A percentile compares a stretch with the other conserved stretches of the same genome.
Conservation (phyloP, 2,329 filamentous ascomycete species). For the Aspergillus unguis region DNA sequence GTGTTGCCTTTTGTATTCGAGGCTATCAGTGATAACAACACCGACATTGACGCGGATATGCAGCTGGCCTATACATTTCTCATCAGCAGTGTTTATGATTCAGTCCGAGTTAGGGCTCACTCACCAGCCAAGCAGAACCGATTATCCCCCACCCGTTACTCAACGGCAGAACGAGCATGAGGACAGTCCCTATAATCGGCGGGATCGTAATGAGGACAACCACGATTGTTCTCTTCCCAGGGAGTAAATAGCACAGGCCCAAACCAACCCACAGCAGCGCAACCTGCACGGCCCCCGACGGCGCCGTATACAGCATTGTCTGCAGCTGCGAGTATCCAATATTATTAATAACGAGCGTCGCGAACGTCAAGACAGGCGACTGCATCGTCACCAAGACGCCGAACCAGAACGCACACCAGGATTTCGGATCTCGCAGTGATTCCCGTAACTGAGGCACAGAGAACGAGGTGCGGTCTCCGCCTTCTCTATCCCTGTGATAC, state of each 20-base stretch:
- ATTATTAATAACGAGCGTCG: slow-evolving; percentile 48
- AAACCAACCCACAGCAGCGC: background rate
- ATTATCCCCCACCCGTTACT: slow-evolving; percentile 50
- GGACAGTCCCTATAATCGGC: slow-evolving; percentile 45
- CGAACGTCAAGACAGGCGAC: slow-evolving; percentile 49
- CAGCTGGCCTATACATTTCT: slow-evolving; percentile 18
- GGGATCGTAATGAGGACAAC: slow-evolving; percentile 13
- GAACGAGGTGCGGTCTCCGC: slow-evolving; percentile 46
- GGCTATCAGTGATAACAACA: slow-evolving; percentile 45
- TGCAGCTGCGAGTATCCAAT: slow-evolving; percentile 4
- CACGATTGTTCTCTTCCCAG: background rate
- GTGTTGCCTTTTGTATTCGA: slow-evolving; percentile 54
- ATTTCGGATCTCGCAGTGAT: slow-evolving; percentile 43
- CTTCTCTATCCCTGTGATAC: slow-evolving; percentile 36
- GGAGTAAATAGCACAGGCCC: background rate
- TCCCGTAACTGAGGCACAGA: slow-evolving; percentile 45
- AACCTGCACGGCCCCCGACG: slow-evolving; percentile 1
- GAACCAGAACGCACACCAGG: slow-evolving; percentile 47
- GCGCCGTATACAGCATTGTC: slow-evolving; percentile 5
- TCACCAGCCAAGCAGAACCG: slow-evolving; percentile 46
- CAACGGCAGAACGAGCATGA: slow-evolving; percentile 36
- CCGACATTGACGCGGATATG: slow-evolving; percentile 43
- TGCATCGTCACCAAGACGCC: slow-evolving; percentile 49
- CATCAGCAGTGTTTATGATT: slow-evolving; percentile 28
- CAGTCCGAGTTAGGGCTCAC: slow-evolving; percentile 19